These are phyloP conservation scores for Cylindrotheca fusiformis DNA, from an alignment of 108 stramenopile species.

Conservation along the genomic window DNA sequence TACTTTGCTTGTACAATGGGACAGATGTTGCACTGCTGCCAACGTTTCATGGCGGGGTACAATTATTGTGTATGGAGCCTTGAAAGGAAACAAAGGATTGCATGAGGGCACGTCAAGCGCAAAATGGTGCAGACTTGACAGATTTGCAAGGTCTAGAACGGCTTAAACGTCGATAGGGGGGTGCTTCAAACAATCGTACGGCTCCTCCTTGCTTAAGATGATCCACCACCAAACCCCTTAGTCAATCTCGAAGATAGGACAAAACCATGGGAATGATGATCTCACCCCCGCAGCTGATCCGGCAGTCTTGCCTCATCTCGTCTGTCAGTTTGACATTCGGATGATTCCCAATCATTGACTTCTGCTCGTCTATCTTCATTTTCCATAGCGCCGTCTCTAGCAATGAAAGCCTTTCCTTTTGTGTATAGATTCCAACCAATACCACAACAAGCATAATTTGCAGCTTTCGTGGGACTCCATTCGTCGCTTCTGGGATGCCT, in stretches of 20 bases:
- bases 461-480: not conserved
- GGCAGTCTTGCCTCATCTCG: conserved; percentile 35
- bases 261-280: conserved; percentile 52
- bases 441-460: not conserved
- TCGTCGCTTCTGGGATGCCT: not conserved
- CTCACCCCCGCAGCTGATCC: conserved; percentile 58
- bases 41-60: too few relatives aligned
- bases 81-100: too few relatives aligned
- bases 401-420: not conserved
- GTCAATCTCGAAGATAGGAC: conserved; percentile 51
- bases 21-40: too few relatives aligned
- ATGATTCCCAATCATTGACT: too few relatives aligned
- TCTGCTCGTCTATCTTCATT: not conserved
- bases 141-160: too few relatives aligned
- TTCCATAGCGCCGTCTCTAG: not conserved
- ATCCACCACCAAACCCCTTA: conserved; percentile 30
- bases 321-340: not conserved
- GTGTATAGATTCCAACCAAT: not conserved
- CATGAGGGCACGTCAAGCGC: too few relatives aligned
- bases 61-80: too few relatives aligned
- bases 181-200: too few relatives aligned
- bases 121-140: too few relatives aligned
- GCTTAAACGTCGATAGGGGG: too few relatives aligned
- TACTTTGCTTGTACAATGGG: too few relatives aligned
- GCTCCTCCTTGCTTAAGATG: too few relatives aligned